phyloP scores from a whole-genome alignment of 805 yeast species.

The Starmerella tilneyi region DNA sequence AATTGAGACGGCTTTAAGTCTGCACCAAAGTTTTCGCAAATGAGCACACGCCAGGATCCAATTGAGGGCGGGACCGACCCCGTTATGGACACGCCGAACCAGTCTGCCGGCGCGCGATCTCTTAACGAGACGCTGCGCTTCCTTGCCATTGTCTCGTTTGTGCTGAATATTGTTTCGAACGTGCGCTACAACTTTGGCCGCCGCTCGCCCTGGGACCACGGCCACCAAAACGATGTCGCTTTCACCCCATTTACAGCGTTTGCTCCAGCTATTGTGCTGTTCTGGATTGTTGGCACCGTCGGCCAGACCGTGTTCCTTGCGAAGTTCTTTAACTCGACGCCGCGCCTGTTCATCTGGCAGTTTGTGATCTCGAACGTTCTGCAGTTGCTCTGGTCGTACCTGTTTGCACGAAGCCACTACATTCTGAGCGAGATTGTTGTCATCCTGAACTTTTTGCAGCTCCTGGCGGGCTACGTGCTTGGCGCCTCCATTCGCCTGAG shows the following conservation, averaged over 20 bases:
- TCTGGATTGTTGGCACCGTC: constrained; percentile 47
- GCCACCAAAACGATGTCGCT: constrained; percentile 41
- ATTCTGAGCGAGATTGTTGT: constrained; percentile 49
- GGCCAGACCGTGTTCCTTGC: constrained; percentile 40
- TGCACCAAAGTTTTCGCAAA: too few species aligned
- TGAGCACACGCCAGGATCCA: background rate
- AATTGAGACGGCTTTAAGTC: too few species aligned
- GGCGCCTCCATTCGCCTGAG: constrained; percentile 51
- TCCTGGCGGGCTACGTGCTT: constrained; percentile 44
- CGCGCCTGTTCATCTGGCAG: constrained; percentile 43
- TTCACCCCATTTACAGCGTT: constrained; percentile 63
- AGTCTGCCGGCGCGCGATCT: background rate
- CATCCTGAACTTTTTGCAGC: constrained; percentile 49
- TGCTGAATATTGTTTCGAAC: constrained; percentile 47
- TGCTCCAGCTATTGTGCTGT: constrained; percentile 34
- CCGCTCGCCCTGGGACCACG: constrained; percentile 35
- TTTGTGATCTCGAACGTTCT: constrained; percentile 52
- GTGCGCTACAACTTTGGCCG: constrained; percentile 49
- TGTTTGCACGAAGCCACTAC: constrained; percentile 52
- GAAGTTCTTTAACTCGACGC: constrained; percentile 25
- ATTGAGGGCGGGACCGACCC: background rate
- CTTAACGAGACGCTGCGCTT: constrained; percentile 29
- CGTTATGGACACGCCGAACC: constrained; percentile 1
- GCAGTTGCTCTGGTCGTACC: constrained; percentile 52
- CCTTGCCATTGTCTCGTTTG: constrained; percentile 44